Percentiles rank a stretch among this genome's conserved stretches.
Conservation (phyloP, 345 rosid species). For the Orychophragmus violaceus region DNA sequence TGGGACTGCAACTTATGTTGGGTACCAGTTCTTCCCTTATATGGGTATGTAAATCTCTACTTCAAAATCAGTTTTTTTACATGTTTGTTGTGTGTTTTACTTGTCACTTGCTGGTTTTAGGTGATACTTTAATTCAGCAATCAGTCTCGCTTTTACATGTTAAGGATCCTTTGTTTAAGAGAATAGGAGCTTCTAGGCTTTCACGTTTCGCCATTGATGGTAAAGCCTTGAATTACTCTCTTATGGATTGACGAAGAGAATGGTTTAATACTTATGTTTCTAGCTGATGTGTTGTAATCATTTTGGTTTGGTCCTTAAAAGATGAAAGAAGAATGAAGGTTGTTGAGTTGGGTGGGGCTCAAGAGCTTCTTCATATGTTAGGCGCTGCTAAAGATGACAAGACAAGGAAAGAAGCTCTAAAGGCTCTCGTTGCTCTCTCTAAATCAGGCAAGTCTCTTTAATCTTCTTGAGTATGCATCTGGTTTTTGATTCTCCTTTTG, state of each 20-base stretch:
- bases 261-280: too few relatives aligned
- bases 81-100: not conserved
- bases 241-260: not conserved
- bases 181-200: conserved; percentile 90
- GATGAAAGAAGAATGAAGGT: conserved; percentile 90
- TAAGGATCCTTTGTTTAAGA: conserved; percentile 86
- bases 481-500: not conserved
- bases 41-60: conserved; percentile 49
- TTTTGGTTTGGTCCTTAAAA: conserved; percentile 20
- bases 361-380: conserved; percentile 74
- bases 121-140: conserved; percentile 81
- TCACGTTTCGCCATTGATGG: conserved; percentile 80
- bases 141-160: conserved; percentile 79
- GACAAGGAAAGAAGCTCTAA: conserved; percentile 74
- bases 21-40: conserved; percentile 77
- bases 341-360: conserved; percentile 83
- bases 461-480: not conserved
- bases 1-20: conserved; percentile 67
- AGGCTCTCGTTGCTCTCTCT: conserved; percentile 70
- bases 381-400: conserved; percentile 68
- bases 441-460: conserved; percentile 43
- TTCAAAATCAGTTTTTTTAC: not conserved
- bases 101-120: conserved; percentile 32
- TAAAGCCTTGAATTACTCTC: conserved; percentile 11
- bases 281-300: not conserved